Evolutionary conservation across 805 yeast species (phyloP).

Genomic region (Ogataea saltuana): DNA sequence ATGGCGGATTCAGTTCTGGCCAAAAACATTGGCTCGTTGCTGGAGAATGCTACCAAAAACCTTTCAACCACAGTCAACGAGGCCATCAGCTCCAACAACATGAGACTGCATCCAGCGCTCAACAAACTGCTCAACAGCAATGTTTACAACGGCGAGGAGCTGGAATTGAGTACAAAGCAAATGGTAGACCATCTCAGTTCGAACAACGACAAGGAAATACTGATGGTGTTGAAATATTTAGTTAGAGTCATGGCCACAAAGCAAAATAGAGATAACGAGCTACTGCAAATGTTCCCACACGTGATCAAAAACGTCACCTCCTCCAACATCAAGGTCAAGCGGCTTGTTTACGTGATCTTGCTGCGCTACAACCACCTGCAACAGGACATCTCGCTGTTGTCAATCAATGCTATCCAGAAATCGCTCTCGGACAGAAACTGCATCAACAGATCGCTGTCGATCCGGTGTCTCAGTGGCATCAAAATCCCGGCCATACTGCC

Average conservation of each 20-base stretch:
- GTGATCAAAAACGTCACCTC: slow-evolving; percentile 87
- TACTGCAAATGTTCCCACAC: slow-evolving; percentile 66
- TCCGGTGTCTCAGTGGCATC: slow-evolving; percentile 81
- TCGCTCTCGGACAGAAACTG: slow-evolving; percentile 71
- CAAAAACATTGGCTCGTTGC: slow-evolving; percentile 57
- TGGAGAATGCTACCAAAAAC: slow-evolving; percentile 77
- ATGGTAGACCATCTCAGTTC: slow-evolving; percentile 67
- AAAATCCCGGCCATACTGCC: slow-evolving; percentile 79
- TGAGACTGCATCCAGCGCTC: slow-evolving; percentile 22
- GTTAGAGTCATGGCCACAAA: slow-evolving; percentile 42
- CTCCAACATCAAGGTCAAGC: slow-evolving; percentile 59
- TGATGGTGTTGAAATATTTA: slow-evolving; percentile 60
- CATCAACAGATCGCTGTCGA: slow-evolving; percentile 65
- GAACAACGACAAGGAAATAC: slow-evolving; percentile 61
- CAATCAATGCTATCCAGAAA: slow-evolving; percentile 91
- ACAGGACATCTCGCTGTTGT: slow-evolving; percentile 85
- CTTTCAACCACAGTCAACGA: slow-evolving; percentile 83
- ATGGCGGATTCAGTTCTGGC: slow-evolving; percentile 25
- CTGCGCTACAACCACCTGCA: slow-evolving; percentile 76
- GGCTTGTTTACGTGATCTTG: slow-evolving; percentile 75
- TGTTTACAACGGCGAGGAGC: slow-evolving; percentile 22
- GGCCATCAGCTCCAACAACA: slow-evolving; percentile 45
- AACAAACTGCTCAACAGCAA: slow-evolving; percentile 25
- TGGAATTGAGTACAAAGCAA: slow-evolving; percentile 57
- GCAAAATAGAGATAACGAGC: slow-evolving; percentile 37